phyloP scores from a whole-genome alignment of 2,329 filamentous ascomycete species.

The Coniochaeta sp. region DNA sequence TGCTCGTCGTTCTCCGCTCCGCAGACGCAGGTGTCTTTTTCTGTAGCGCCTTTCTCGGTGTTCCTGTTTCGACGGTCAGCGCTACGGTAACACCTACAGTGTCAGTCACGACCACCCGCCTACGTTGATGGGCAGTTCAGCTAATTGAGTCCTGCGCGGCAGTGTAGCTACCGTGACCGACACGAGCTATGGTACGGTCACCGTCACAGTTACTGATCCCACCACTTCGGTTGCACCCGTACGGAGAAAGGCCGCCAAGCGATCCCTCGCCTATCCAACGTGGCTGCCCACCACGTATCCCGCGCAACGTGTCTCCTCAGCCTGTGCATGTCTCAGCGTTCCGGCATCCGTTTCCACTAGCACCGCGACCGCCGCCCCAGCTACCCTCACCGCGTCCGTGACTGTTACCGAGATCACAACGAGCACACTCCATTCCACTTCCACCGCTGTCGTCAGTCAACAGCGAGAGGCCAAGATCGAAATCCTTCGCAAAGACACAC shows the following conservation, averaged over 20 bases:
- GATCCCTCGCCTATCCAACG: conserved; percentile 5
- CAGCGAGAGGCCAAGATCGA: conserved; percentile 4
- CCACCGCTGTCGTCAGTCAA: neutral
- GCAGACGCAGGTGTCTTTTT: conserved; percentile 1
- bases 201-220: conserved; percentile 4
- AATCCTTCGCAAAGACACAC: conserved; percentile 4
- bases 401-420: conserved; percentile 6
- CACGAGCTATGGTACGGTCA: conserved; percentile 5
- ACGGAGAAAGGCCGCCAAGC: conserved; percentile 4
- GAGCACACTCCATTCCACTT: conserved; percentile 1
- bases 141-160: neutral
- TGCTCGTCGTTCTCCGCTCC: conserved; percentile 4
- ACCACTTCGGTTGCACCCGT: neutral
- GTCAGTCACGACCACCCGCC: neutral
- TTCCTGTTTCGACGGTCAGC: conserved; percentile 4
- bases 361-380: conserved; percentile 4
- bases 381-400: conserved; percentile 4
- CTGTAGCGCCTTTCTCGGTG: conserved; percentile 7
- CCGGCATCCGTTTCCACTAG: conserved; percentile 4
- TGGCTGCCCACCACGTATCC: conserved; percentile 7
- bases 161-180: conserved; percentile 5
- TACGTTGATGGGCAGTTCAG: neutral
- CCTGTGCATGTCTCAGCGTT: conserved; percentile 7
- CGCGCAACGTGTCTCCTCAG: conserved; percentile 4
- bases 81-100: conserved; percentile 7